Evolutionary conservation across 2,329 filamentous ascomycete genomes (phyloP).

Genomic region (Aureobasidium leucospermi): DNA sequence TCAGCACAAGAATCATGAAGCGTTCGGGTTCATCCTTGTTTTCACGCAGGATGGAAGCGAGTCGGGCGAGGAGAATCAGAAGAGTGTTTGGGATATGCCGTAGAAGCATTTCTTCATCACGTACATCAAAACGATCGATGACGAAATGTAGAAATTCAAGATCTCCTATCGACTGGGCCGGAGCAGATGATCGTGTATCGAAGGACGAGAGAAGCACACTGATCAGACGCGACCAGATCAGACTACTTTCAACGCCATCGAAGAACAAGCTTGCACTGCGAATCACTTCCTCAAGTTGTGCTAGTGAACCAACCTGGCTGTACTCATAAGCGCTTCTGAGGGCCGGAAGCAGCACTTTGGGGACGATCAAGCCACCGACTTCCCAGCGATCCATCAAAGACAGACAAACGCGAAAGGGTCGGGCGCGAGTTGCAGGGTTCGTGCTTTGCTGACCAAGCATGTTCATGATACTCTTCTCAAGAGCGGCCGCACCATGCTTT

Average conservation of each 20-base stretch:
- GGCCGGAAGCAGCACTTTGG: slow-evolving; percentile 79
- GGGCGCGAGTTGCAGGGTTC: slow-evolving; percentile 61
- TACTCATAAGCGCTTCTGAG: slow-evolving; percentile 73
- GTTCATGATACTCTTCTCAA: slow-evolving; percentile 66
- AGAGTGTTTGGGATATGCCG: slow-evolving; percentile 69
- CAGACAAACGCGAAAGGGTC: slow-evolving; percentile 83
- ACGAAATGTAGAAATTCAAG: slow-evolving; percentile 75
- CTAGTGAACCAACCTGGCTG: slow-evolving; percentile 57
- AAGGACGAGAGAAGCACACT: slow-evolving; percentile 16
- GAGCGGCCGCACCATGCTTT: slow-evolving; percentile 63
- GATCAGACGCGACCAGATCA: slow-evolving; percentile 60
- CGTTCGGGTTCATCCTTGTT: slow-evolving; percentile 9
- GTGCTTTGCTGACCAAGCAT: slow-evolving; percentile 58
- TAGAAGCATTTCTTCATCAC: slow-evolving; percentile 91
- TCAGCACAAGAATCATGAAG: slow-evolving; percentile 17
- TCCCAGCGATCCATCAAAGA: slow-evolving; percentile 99
- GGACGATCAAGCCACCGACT: slow-evolving; percentile 82
- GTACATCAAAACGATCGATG: slow-evolving; percentile 79
- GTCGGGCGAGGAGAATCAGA: slow-evolving; percentile 52
- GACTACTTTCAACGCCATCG: slow-evolving; percentile 86
- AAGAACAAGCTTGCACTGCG: slow-evolving; percentile 94
- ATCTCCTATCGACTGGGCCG: slow-evolving; percentile 47
- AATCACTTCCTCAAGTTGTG: slow-evolving; percentile 76
- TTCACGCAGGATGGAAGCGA: slow-evolving; percentile 19
- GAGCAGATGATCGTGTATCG: slow-evolving; percentile 50